Conservation (phyloP, 192 early-diverging fungal species). For the Pilobolus umbonatus region DNA sequence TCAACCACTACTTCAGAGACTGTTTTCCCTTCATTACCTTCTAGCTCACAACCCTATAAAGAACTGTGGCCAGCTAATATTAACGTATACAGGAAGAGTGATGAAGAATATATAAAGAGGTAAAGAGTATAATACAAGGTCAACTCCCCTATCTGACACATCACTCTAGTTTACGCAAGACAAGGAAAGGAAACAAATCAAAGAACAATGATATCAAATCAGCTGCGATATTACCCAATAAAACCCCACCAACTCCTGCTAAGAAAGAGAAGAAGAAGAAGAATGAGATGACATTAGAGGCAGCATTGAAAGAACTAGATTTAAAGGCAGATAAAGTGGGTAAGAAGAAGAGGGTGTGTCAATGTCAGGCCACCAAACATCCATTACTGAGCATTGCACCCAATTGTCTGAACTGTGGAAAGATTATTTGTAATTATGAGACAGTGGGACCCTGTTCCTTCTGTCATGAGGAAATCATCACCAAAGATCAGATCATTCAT, state of each 20-base stretch:
- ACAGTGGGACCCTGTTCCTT: slow-evolving; percentile 52
- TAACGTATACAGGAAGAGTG: slow-evolving; percentile 15
- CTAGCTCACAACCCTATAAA: slow-evolving; percentile 1
- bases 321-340: slow-evolving; percentile 32
- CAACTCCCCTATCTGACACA: neutral
- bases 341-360: slow-evolving; percentile 42
- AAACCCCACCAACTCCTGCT: neutral
- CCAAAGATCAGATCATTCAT: slow-evolving; percentile 45
- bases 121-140: neutral
- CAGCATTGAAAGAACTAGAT: slow-evolving; percentile 46
- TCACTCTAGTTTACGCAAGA: slow-evolving; percentile 1
- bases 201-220: neutral
- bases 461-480: slow-evolving; percentile 48
- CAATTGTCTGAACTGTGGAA: slow-evolving; percentile 55
- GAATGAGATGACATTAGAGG: slow-evolving; percentile 40
- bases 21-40: slow-evolving; percentile 19
- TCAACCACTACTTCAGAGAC: slow-evolving; percentile 3
- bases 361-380: slow-evolving; percentile 54
- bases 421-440: slow-evolving; percentile 53
- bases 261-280: slow-evolving; percentile 41
- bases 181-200: slow-evolving; percentile 6
- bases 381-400: slow-evolving; percentile 47
- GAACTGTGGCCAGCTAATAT: slow-evolving; percentile 20
- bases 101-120: neutral
- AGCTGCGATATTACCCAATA: neutral